These are phyloP conservation scores for Aspergillus diversus DNA, from an alignment of 495 filamentous ascomycete genomes.

Conservation along the genomic window DNA sequence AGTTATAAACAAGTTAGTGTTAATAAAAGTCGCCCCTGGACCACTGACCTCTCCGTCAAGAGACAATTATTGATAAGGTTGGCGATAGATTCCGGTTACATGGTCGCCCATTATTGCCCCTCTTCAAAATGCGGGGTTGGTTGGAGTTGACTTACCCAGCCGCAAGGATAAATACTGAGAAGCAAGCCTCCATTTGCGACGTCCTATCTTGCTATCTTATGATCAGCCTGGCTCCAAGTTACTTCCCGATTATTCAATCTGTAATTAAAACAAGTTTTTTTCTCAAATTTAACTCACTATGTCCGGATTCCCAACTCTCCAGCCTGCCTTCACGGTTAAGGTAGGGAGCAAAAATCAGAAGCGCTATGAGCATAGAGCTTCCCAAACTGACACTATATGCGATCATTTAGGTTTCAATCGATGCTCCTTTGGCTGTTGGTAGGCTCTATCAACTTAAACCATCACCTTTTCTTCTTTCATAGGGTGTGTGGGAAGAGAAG, in stretches of 20 bases:
- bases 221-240: background rate
- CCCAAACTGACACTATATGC: background rate
- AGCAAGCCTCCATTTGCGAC: slow-evolving; percentile 30
- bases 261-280: background rate
- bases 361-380: background rate
- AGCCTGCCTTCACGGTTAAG: slow-evolving; percentile 50
- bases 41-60: too few relatives aligned
- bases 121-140: slow-evolving; percentile 5
- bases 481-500: background rate
- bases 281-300: slow-evolving; percentile 26
- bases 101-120: slow-evolving; percentile 56
- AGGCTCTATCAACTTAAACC: slow-evolving; percentile 5
- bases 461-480: background rate
- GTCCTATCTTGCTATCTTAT: slow-evolving; percentile 42
- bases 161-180: background rate
- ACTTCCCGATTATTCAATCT: background rate
- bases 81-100: too few relatives aligned
- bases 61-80: too few relatives aligned
- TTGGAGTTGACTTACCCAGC: background rate
- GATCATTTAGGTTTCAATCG: slow-evolving; percentile 27
- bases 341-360: slow-evolving; percentile 25
- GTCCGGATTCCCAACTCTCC: slow-evolving; percentile 44
- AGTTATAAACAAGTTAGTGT: too few relatives aligned
- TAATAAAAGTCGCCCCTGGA: too few relatives aligned
- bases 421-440: slow-evolving; percentile 28